Percentiles rank a stretch among this genome's conserved stretches.
Conservation (phyloP, 2,329 filamentous ascomycete species). For the Achaetomium macrosporum region DNA sequence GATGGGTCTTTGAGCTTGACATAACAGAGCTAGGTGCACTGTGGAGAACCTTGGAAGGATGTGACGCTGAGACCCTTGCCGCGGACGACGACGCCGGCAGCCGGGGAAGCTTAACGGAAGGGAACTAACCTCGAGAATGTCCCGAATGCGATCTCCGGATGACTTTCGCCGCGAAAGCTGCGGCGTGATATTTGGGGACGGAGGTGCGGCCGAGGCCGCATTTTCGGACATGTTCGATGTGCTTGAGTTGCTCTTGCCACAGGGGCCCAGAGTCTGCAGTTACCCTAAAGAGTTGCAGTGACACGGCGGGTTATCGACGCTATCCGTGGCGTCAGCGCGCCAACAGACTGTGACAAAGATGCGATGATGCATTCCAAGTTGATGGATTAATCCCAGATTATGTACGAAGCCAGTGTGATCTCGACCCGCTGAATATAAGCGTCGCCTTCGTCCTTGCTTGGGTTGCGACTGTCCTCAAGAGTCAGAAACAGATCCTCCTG, state of each 20-base stretch:
- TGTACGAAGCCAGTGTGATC: not conserved
- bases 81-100: not conserved
- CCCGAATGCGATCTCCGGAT: conserved; percentile 29
- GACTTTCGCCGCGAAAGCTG: conserved; percentile 23
- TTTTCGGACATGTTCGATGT: conserved; percentile 3
- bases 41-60: not conserved
- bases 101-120: not conserved
- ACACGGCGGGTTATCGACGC: not conserved
- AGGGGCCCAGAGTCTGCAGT: not conserved
- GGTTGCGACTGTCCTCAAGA: too few species aligned
- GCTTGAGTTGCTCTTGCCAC: not conserved
- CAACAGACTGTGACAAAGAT: not conserved
- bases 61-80: not conserved
- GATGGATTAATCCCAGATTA: not conserved
- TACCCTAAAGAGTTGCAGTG: not conserved
- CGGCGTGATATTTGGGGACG: not conserved
- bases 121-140: conserved; percentile 31
- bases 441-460: too few species aligned
- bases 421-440: too few species aligned
- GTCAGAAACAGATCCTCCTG: too few species aligned
- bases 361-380: conserved; percentile 9
- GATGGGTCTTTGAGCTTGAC: not conserved
- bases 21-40: not conserved
- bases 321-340: conserved; percentile 15
- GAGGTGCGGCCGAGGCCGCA: conserved; percentile 6